Percentiles rank a stretch among this genome's conserved stretches.
These are phyloP conservation scores for Corymbia citriodora DNA, from an alignment of 441 rosid species.

Conservation along the genomic window DNA sequence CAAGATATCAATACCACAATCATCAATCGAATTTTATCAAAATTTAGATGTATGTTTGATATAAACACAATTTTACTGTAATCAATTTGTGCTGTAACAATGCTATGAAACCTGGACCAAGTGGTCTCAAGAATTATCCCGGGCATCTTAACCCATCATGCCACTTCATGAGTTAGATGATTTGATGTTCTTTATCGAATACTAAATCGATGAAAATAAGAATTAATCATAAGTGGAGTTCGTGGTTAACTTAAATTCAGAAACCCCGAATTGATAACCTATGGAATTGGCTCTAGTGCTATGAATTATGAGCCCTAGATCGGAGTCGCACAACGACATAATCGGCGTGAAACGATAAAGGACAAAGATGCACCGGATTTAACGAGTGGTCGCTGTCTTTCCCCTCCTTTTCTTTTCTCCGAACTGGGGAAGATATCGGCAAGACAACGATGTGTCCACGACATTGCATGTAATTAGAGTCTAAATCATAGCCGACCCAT, in stretches of 20 bases:
- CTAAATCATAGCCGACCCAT: neutral
- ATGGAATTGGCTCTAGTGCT: neutral
- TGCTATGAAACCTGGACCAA: neutral
- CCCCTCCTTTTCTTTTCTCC: neutral
- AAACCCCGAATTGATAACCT: neutral
- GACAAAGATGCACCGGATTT: neutral
- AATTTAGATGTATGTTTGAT: neutral
- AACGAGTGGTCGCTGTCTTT: neutral
- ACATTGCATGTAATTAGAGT: neutral
- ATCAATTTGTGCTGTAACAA: neutral
- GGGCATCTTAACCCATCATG: fast-evolving
- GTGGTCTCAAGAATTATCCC: neutral
- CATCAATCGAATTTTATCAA: neutral
- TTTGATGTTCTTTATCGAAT: neutral
- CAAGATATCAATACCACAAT: fast-evolving
- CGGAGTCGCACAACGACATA: neutral
- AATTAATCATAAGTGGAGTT: fast-evolving
- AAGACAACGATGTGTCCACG: neutral
- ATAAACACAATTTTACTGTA: fast-evolving
- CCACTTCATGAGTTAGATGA: fast-evolving
- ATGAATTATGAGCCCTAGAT: neutral
- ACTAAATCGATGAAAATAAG: neutral
- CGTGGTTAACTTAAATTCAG: fast-evolving
- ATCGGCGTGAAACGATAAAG: neutral
- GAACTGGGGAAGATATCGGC: neutral